Evolutionary conservation across 78 protist species (phyloP), one percentile per base, ranked within the genome.

Genomic region (Speleostelium caveatum): DNA sequence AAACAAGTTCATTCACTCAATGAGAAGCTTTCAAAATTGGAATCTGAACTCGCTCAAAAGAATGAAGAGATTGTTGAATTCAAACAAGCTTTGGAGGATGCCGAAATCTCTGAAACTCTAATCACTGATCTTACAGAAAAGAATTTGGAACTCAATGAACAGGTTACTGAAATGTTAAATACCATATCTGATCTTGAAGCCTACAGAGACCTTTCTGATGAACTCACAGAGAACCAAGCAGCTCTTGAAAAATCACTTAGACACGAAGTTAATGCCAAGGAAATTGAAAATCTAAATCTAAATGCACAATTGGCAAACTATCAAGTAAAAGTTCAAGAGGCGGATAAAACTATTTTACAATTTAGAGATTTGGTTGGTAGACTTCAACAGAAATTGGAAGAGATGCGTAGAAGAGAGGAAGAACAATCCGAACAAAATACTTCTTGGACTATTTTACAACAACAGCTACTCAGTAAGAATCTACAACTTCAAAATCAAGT

Each of bases 51-150:
- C 33, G 51, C 71, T n/a, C 26, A 10, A n/a, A 74, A 72, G 36
- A 24, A 17, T 1, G 77, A 75, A 26, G 94, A 88, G 67, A 30
- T 45, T 33, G 55, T 75, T 4, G 94, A 88, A 26, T 68, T 75
- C n/a, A 63, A 76, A 26, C 71, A 63, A 33, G 94, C 94, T 3
- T 39, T 88, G 49, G 94, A 88, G 19, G 94, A 76, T 67, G 94
- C 94, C 1, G 77, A 49, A 3, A 53, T 21, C 2, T 21, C 41
- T 10, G 94, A 88, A 17, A 19, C 77, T 6, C 35, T 88, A 32
- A 67, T 88, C 21, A 72, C 86, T 2, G 94, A 88, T 61, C 67
- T 88, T 14, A 28, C 79, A 0, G 94, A 88, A 28, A 88, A 75
- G 87, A 75, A 75, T 61, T 36, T 88, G 22, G 75, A 66, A 22